Evolutionary conservation across 83 land plant genomes (phyloP), one percentile per base, ranked within the genome.

Genomic region (Picea abies): DNA sequence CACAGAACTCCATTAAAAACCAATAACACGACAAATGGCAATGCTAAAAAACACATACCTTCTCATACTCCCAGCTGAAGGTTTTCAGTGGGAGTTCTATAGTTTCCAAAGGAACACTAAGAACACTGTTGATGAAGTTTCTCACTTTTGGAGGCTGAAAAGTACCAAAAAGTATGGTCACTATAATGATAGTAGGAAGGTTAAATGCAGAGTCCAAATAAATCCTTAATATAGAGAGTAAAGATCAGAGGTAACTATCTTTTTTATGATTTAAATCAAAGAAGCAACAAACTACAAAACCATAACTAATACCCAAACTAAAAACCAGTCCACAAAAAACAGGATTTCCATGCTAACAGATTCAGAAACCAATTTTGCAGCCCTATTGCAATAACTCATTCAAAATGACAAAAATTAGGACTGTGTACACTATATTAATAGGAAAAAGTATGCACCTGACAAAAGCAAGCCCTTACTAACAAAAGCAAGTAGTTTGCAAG

Each of bases 51-150:
- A 81, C n/a, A 72, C 14, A 44, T 86, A 97, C 99, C 98, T 97
- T 97, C 61, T 94, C 98, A 86, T 88, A 95, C 80, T 94, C 96
- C 99, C 99, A 97, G 20, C 52, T 63, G 76, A 97, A 95, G 20
- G 80, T 64, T 62, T 82, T 88, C 4, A 97, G 88, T 32, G 92
- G 91, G 14, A 86, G 87, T 61, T 93, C 93, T 78, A 97, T 94
- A 80, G 85, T 83, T 80, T 95, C 98, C 23, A 92, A 80, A 37
- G 98, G 95, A 72, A 73, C 84, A 75, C 84, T 83, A 26, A 84
- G 87, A 63, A 97, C 96, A 84, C 76, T 87, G 69, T 84, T 86
- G 82, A 97, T 92, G 83, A 97, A 92, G 20, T 90, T 84, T 84
- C 80, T 91, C 15, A 94, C 88, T 82, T 87, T 91, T 10, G 91